Evolutionary conservation across 495 filamentous ascomycete genomes (phyloP), one percentile per base, ranked within the genome.

Genomic region (Pyrenopolyporus hunteri): DNA sequence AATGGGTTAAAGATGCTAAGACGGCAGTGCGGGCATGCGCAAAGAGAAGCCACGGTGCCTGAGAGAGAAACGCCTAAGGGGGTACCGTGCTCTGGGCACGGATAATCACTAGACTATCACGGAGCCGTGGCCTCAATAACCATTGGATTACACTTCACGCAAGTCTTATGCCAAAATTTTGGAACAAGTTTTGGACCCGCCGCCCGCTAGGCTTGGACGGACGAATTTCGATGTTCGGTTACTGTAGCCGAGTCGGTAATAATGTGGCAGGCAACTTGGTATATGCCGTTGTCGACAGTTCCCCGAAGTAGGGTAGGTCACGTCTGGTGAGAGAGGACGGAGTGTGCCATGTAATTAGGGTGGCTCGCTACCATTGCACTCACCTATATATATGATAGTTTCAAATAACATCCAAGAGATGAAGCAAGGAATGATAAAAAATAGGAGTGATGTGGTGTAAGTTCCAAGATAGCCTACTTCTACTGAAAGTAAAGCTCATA

Each of bases 191-290:
- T 71, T 69, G 66, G 66, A 59, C 53, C 59, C 47, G 32, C 29
- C 20, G 23, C 40, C 56, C 56, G 20, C 10, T 50, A 66, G 39
- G 59, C 55, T 46, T 53, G 53, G 36, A 50, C 36, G 60, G 56
- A 46, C 56, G 55, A 37, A 39, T 59, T 67, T 65, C 51, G 44
- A 48, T 59, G 60, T 53, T 53, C 57, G 4, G 47, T 68, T 68
- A 46, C 48, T 70, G 53, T 58, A 64, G 43, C 6, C 51, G 53
- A 49, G 48, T 62, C 66, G 59, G 51, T 70, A 59, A 42, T 60
- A 46, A 52, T 51, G 62, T 64, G 68, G 57, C 33, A 48, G 59
- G 57, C 25, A 53, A 61, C 62, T 70, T 70, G 68, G 68, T 68
- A 70, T 70, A 70, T 56, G 54, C 55, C 54, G 52, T 50, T 32